Percentiles rank a stretch among this genome's conserved stretches.
phyloP scores from a whole-genome alignment of 306 rosid genomes.

The Mucuna pruriens region DNA sequence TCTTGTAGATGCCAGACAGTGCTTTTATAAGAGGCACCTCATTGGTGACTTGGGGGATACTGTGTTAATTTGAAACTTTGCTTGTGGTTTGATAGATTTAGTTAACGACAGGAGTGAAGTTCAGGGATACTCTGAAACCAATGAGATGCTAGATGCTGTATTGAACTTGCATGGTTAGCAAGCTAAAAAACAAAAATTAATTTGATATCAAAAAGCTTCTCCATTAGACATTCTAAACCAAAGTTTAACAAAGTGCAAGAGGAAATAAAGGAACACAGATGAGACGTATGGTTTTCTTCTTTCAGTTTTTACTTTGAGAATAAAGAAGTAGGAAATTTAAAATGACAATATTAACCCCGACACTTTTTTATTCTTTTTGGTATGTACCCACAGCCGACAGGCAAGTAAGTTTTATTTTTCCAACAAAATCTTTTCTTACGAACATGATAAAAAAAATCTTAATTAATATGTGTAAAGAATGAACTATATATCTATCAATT shows the following conservation, averaged over 20 bases:
- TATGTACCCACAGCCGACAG: neutral
- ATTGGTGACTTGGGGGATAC: neutral
- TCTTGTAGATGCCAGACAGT: neutral
- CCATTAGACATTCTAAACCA: neutral
- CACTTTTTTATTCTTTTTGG: neutral
- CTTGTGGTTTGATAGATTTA: neutral
- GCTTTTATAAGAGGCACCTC: neutral
- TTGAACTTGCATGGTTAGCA: slow-evolving; percentile 23
- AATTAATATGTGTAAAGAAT: neutral
- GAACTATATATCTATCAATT: no score
- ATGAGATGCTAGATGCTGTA: slow-evolving; percentile 1
- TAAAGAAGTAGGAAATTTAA: neutral
- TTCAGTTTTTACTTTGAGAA: neutral
- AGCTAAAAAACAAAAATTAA: neutral
- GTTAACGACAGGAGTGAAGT: neutral
- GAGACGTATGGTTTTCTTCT: slow-evolving; percentile 8
- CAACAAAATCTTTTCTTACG: neutral
- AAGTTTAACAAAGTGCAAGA: neutral
- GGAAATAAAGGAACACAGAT: neutral
- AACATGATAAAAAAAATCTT: neutral
- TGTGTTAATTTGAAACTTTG: neutral
- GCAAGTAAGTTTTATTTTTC: neutral
- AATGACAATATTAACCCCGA: neutral
- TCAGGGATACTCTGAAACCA: neutral
- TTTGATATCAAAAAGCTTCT: neutral